phyloP scores from a whole-genome alignment of 140 eudicot species.

The Ambrosia hybrid region DNA sequence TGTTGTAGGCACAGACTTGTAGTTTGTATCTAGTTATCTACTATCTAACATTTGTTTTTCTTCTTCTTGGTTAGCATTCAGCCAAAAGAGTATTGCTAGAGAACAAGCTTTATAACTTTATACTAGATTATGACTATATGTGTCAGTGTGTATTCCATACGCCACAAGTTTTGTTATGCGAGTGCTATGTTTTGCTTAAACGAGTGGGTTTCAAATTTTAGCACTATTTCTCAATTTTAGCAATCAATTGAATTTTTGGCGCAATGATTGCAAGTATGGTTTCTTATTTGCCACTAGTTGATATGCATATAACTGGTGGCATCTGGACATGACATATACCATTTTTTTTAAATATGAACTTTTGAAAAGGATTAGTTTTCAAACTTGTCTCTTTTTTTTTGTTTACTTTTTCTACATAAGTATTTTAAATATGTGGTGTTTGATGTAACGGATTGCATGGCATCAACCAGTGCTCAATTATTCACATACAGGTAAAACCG shows the following conservation, averaged over 20 bases:
- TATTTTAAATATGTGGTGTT: no score
- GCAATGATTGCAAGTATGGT: neutral
- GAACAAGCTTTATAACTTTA: neutral
- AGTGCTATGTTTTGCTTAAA: no score
- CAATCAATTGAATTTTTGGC: neutral
- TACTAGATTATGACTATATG: neutral
- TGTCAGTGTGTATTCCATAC: no score
- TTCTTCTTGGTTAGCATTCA: constrained; percentile 6
- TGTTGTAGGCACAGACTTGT: neutral
- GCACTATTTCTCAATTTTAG: neutral
- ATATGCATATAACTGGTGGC: neutral
- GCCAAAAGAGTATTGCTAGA: constrained; percentile 17
- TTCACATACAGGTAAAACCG: neutral
- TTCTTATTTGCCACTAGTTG: neutral
- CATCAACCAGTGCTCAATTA: neutral
- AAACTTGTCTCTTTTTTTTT: neutral
- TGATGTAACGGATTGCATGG: no score
- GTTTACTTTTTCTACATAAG: neutral
- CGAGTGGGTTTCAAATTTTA: neutral
- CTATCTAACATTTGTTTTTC: neutral
- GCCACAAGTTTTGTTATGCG: no score
- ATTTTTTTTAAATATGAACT: neutral
- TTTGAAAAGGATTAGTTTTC: neutral
- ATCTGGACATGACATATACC: neutral
- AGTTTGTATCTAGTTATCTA: neutral